Evolutionary conservation across 1,139 yeast genomes (phyloP).

Genomic region (Kurtzmaniella quercitrusa): DNA sequence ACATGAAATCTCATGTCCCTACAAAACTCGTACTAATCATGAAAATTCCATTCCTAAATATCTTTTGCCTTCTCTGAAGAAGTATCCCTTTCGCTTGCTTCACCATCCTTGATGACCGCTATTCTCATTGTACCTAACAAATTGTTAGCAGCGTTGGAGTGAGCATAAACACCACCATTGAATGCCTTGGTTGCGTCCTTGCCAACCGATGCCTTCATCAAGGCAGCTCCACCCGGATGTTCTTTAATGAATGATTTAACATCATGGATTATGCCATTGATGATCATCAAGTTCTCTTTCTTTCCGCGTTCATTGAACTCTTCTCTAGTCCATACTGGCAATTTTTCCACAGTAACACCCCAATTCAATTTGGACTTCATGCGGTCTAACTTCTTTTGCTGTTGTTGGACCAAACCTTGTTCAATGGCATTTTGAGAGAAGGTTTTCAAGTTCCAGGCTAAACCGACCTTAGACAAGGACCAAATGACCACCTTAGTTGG

Average conservation of each 20-base stretch:
- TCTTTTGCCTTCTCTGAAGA: background rate
- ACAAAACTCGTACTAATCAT: background rate
- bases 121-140: constrained; percentile 93
- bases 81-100: constrained; percentile 37
- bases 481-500: constrained; percentile 87
- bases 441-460: constrained; percentile 86
- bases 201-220: constrained; percentile 81
- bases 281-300: constrained; percentile 60
- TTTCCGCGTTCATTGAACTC: constrained; percentile 70
- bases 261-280: constrained; percentile 94
- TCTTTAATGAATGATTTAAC: constrained; percentile 78
- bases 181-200: constrained; percentile 97
- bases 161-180: constrained; percentile 96
- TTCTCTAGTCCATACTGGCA: constrained; percentile 89
- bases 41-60: background rate
- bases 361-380: constrained; percentile 77
- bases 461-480: constrained; percentile 67
- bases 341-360: constrained; percentile 82
- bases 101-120: constrained; percentile 76
- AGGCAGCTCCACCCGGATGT: constrained; percentile 97
- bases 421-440: constrained; percentile 95
- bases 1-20: background rate
- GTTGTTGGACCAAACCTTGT: constrained; percentile 94
- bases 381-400: constrained; percentile 88
- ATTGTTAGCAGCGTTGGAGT: constrained; percentile 97